These are phyloP conservation scores for Nicotiana tomentosiformis DNA, from an alignment of 257 asterid species.

Conservation along the genomic window DNA sequence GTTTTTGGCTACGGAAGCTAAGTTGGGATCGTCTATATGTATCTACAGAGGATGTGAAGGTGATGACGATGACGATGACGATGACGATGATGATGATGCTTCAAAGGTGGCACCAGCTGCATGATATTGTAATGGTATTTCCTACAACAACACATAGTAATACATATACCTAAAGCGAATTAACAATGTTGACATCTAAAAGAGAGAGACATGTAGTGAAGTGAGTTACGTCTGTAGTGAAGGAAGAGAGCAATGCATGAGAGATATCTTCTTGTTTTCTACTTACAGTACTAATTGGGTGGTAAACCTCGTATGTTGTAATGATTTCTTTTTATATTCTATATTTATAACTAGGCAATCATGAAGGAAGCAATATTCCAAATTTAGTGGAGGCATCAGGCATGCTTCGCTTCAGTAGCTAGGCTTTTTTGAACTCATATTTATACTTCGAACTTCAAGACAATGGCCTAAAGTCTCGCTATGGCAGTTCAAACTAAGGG, in stretches of 20 bases:
- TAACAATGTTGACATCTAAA: neutral
- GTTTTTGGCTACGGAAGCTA: too few relatives aligned
- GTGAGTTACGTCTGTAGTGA: neutral
- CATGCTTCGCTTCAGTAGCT: neutral
- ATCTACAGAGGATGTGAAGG: too few relatives aligned
- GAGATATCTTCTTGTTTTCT: neutral
- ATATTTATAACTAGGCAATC: neutral
- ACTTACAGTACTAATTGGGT: neutral
- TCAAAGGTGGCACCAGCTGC: too few relatives aligned
- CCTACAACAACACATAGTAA: too few relatives aligned
- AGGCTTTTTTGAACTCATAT: neutral
- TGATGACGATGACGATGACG: too few relatives aligned
- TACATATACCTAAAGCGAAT: neutral
- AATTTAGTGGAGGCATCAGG: neutral
- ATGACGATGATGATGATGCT: too few relatives aligned
- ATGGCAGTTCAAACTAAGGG: too few relatives aligned
- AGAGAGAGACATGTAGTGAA: neutral
- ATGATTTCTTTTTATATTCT: neutral
- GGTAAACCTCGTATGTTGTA: neutral
- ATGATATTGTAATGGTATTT: too few relatives aligned
- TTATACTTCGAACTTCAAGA: neutral
- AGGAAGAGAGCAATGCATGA: neutral
- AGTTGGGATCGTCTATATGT: too few relatives aligned
- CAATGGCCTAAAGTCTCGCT: too few relatives aligned
- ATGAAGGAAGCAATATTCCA: neutral